phyloP scores from a whole-genome alignment of 169 alveolate genomes.

The Plasmodium inui region DNA sequence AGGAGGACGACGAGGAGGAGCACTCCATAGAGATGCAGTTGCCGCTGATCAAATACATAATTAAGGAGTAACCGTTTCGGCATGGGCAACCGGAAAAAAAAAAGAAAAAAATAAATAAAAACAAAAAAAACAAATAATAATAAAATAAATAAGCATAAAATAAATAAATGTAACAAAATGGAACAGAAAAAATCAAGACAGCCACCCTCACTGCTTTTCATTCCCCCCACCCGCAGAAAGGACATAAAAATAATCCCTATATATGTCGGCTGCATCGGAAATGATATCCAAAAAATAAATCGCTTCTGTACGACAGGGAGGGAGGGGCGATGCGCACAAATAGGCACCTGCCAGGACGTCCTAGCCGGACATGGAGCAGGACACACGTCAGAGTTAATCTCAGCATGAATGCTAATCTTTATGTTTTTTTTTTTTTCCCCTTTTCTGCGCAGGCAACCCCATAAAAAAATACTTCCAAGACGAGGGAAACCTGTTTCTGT shows the following conservation, averaged over 20 bases:
- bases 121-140: background rate
- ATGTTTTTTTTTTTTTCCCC: slow-evolving; percentile 80
- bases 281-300: slow-evolving; percentile 33
- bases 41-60: slow-evolving; percentile 87
- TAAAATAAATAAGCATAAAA: background rate
- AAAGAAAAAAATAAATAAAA: background rate
- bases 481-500: slow-evolving; percentile 85
- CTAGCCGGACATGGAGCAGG: background rate
- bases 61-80: slow-evolving; percentile 75
- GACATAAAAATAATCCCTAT: slow-evolving; percentile 62
- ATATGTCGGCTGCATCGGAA: slow-evolving; percentile 70
- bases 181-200: background rate
- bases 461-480: slow-evolving; percentile 87
- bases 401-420: slow-evolving; percentile 85
- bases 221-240: slow-evolving; percentile 13
- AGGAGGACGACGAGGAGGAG: slow-evolving; percentile 86
- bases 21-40: slow-evolving; percentile 94
- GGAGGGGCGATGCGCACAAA: background rate
- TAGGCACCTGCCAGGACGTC: background rate
- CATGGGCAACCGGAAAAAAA: background rate
- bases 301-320: slow-evolving; percentile 7
- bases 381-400: slow-evolving; percentile 25
- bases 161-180: background rate
- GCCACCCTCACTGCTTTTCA: background rate
- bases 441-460: slow-evolving; percentile 81